phyloP scores from a whole-genome alignment of 768 basidiomycete species.

The Lentinula lateritia region DNA sequence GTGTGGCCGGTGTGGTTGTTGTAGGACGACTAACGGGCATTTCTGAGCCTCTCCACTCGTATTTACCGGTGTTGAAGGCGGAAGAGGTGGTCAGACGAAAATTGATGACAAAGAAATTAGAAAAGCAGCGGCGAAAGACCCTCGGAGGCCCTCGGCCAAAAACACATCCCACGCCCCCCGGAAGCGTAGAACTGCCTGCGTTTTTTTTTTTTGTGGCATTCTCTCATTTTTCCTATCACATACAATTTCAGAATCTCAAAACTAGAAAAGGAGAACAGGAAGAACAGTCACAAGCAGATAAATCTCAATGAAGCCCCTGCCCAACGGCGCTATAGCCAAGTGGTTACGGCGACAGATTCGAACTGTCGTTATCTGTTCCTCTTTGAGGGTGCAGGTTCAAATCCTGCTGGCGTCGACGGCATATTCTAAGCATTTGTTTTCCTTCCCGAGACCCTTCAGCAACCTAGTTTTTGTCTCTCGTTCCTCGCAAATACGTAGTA shows the following conservation, averaged over 20 bases:
- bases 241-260: too few relatives aligned
- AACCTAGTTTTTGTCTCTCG: too few relatives aligned
- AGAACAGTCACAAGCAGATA: too few relatives aligned
- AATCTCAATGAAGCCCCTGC: too few relatives aligned
- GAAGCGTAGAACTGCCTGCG: too few relatives aligned
- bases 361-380: neutral
- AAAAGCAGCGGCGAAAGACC: neutral
- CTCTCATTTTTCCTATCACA: too few relatives aligned
- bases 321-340: conserved; percentile 36
- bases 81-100: neutral
- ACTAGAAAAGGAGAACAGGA: too few relatives aligned
- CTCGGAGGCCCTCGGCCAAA: neutral
- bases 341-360: conserved; percentile 25
- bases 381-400: neutral
- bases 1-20: neutral
- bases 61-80: neutral
- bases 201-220: too few relatives aligned
- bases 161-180: too few relatives aligned
- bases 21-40: neutral
- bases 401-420: neutral
- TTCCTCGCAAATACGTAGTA: too few relatives aligned
- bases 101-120: neutral
- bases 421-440: too few relatives aligned
- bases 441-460: too few relatives aligned
- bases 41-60: neutral